phyloP scores from a whole-genome alignment of 768 basidiomycete species.

The Psilocybe azurescens region DNA sequence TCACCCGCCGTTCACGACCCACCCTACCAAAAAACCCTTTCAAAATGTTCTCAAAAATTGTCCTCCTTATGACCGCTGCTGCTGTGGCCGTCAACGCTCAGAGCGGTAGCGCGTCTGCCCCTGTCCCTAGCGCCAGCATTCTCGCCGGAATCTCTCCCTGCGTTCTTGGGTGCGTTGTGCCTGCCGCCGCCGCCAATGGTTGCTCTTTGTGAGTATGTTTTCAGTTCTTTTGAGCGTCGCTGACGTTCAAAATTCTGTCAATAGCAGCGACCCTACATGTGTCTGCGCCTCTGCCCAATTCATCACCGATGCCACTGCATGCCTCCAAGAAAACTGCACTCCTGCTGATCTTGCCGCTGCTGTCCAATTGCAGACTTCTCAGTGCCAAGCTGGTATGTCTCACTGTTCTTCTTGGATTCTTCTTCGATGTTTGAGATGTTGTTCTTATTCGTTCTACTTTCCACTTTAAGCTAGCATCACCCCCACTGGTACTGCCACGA shows the following conservation, averaged over 20 bases:
- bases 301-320: constrained; percentile 25
- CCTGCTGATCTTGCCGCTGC: constrained; percentile 23
- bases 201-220: constrained; percentile 26
- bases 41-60: constrained; percentile 25
- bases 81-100: constrained; percentile 18
- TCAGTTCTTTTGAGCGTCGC: not conserved
- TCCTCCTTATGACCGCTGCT: constrained; percentile 18
- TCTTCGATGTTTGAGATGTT: not conserved
- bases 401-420: not conserved
- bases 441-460: not conserved
- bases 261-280: constrained; percentile 25
- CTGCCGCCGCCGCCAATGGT: constrained; percentile 20
- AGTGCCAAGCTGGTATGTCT: constrained; percentile 25
- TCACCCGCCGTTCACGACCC: not conserved
- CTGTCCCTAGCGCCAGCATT: constrained; percentile 4
- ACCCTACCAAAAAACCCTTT: not conserved
- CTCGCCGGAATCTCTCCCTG: constrained; percentile 24
- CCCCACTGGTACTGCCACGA: constrained; percentile 16
- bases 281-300: constrained; percentile 30
- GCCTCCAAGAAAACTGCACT: constrained; percentile 24
- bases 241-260: not conserved
- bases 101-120: not conserved
- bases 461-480: constrained; percentile 17
- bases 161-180: constrained; percentile 22
- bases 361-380: constrained; percentile 19